Base-by-base conservation (phyloP, 805 yeast genomes). In the Candida maris region DNA sequence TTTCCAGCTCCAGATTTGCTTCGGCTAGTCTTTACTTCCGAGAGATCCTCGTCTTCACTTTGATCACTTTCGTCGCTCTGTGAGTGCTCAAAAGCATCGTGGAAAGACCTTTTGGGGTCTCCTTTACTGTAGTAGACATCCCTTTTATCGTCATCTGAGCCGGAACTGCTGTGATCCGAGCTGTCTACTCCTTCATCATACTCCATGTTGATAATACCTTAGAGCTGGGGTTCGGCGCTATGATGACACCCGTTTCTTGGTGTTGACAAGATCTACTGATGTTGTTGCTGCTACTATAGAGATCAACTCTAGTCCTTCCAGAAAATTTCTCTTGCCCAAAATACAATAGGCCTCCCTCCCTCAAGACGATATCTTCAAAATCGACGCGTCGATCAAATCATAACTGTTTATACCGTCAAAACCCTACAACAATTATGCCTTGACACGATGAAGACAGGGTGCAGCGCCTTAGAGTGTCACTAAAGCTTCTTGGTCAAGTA, bases 1-100 rank as follows among this genome's bases (percentile, higher is more conserved):
- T 42, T 3, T 17, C 31, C 23, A 27, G 38, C 36, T 46, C 37
- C 35, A 35, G 28, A 35, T 42, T 27, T 41, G 41, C 26, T 45
- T 46, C 19, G 34, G 38, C 27, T 12, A 12, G 24, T 39, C 19
- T 34, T 20, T 4, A 22, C 5, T 19, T 31, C 31, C 1, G 27
- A 30, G 13, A 19, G 28, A n/a, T 34, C 30, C 14, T 35, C 41
- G 5, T 38, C 50, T 8, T 36, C 39, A 15, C 8, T 12, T 8
- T 10, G 7, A 13, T 25, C 28, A 10, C 10, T 25, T 10, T 25
- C 28, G 8, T 45, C 49, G 30, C 39, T 38, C 6, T 46, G 48
- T 15, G 32, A 32, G 17, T 34, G 33, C 19, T 41, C 30, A 31
- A 45, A 45, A 6, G 42, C 39, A 28, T 45, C 43, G 4, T 35